These are phyloP conservation scores for Xylaria flabelliformis DNA, from an alignment of 495 filamentous ascomycete species.

Conservation along the genomic window DNA sequence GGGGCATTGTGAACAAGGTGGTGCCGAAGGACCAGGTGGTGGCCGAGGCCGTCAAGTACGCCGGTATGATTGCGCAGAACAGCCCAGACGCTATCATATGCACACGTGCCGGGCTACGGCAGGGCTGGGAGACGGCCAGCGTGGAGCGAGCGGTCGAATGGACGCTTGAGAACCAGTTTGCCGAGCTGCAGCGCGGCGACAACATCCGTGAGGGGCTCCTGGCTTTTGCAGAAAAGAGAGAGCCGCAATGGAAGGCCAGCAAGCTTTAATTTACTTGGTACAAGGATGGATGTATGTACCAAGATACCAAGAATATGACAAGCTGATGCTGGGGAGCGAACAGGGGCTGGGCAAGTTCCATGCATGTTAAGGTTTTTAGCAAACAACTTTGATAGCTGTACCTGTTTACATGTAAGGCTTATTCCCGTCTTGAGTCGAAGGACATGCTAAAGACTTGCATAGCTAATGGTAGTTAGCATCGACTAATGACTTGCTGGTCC, in stretches of 20 bases:
- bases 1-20: conserved; percentile 80
- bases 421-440: not conserved
- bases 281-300: not conserved
- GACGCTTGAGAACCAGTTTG: conserved; percentile 61
- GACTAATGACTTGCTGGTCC: too few species aligned
- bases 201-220: conserved; percentile 47
- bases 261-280: conserved; percentile 31
- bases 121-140: conserved; percentile 65
- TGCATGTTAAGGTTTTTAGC: not conserved
- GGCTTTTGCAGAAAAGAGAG: conserved; percentile 49
- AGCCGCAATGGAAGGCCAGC: conserved; percentile 46
- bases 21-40: conserved; percentile 56
- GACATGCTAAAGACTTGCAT: not conserved
- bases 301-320: not conserved
- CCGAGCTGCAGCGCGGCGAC: conserved; percentile 44
- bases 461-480: conserved; percentile 2
- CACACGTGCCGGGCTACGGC: conserved; percentile 67
- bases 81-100: conserved; percentile 80
- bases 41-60: conserved; percentile 60
- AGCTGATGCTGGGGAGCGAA: not conserved
- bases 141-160: conserved; percentile 68
- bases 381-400: too few species aligned
- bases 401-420: not conserved
- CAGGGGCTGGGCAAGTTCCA: conserved; percentile 8
- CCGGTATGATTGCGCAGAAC: conserved; percentile 61